Base-by-base conservation (phyloP, 2,329 filamentous ascomycete genomes). In the Dactylellina parvicollis region DNA sequence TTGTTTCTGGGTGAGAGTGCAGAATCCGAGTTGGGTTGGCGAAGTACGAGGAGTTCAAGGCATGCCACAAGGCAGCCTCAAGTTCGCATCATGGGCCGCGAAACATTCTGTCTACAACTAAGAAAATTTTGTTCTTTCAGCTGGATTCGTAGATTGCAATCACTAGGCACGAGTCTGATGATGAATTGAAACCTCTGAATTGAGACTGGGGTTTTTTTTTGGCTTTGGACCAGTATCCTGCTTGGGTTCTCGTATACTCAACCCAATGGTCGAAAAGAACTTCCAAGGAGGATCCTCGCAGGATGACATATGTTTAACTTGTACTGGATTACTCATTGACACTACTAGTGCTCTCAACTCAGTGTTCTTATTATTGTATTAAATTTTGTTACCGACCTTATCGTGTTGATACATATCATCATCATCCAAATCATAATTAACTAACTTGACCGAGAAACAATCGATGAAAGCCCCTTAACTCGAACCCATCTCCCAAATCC, bases 41-140 rank as follows among this genome's bases (percentile, higher is more conserved):
- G 10, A 38, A n/a, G 34, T 14, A 38, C 50, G 18, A 46, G 22
- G 26, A 36, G 57, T 36, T 59, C 49, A 65, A 72, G 67, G 67
- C 67, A 72, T 52, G 59, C 59, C 67, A 46, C 67, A 64, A 72
- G 67, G 67, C 67, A 38, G 34, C 67, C 59, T 55, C 16, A 42
- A 14, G 59, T 2, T 18, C 30, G 28, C 59, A 72, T 72, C 59
- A 72, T 42, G 28, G 42, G 34, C 65, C 4, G 62, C 56, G 47
- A 56, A 55, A 50, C 24, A 9, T 54, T 9, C 28, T 8, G 12
- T 18, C 40, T 20, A 20, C 26, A 32, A 20, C 4, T 14, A 40
- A 34, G 16, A 10, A 22, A n/a, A 20, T 4, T 20, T 22, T 12
- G 4, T 2, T 22, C 10, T 40, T 40, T 55, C 50, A 55, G 50